These are phyloP conservation scores for Rhodotorula sp. DNA, from an alignment of 1,284 basidiomycete genomes.

Conservation along the genomic window DNA sequence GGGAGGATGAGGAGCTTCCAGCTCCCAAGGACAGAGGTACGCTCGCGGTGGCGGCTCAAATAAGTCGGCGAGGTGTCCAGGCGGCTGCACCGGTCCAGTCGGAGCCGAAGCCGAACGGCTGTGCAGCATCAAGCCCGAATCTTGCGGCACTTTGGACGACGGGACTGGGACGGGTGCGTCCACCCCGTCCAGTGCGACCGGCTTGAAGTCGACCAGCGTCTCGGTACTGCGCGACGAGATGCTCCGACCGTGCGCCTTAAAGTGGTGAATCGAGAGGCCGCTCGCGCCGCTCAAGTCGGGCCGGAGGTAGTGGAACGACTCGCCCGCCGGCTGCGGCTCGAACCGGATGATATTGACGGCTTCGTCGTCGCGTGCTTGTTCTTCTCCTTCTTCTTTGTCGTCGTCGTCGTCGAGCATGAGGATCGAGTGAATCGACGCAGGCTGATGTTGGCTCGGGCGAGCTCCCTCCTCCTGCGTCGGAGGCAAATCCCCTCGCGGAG, in stretches of 20 bases:
- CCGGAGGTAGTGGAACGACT: not conserved
- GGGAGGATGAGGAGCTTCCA: not conserved
- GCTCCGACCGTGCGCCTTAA: not conserved
- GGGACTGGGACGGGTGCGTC: not conserved
- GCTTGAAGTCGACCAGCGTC: not conserved
- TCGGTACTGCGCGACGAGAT: not conserved
- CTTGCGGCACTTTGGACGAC: not conserved
- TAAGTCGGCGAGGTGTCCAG: not conserved
- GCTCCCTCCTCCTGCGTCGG: not conserved
- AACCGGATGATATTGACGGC: not conserved
- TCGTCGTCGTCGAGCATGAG: not conserved
- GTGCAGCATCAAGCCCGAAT: not conserved
- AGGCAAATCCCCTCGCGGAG: not conserved
- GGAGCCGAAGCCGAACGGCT: too few species aligned
- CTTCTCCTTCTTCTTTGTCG: not conserved
- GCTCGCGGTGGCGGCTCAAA: not conserved
- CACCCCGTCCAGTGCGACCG: not conserved
- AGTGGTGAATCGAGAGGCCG: slow-evolving; percentile 7
- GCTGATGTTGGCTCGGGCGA: not conserved
- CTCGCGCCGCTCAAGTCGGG: slow-evolving; percentile 5
- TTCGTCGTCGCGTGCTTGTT: not conserved
- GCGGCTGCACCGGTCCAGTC: not conserved
- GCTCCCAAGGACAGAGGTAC: slow-evolving; percentile 33
- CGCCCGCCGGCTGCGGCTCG: not conserved
- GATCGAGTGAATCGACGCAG: slow-evolving; percentile 8